A percentile compares a stretch with the other conserved stretches of the same genome.
These are phyloP conservation scores for Cryphonectria naterciae DNA, from an alignment of 2,329 filamentous ascomycete genomes.

Conservation along the genomic window DNA sequence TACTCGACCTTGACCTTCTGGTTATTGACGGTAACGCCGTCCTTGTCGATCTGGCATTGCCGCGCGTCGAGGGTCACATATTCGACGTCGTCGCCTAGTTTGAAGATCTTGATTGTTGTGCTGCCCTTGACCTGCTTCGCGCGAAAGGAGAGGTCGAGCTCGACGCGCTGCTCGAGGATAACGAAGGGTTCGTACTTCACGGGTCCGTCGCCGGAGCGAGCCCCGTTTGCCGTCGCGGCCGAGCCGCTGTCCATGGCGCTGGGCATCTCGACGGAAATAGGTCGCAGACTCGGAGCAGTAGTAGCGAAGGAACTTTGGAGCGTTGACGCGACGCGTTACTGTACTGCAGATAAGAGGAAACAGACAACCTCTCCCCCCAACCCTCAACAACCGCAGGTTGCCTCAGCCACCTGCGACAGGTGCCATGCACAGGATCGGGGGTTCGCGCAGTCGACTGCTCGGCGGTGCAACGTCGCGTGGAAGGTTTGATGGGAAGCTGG, in stretches of 20 bases:
- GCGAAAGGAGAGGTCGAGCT: slow-evolving; percentile 86
- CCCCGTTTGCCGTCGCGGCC: slow-evolving; percentile 24
- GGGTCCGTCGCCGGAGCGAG: slow-evolving; percentile 24
- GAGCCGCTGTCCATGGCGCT: slow-evolving; percentile 31
- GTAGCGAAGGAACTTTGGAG: too few relatives aligned
- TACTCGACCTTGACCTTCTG: slow-evolving; percentile 51
- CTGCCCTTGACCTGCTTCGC: slow-evolving; percentile 75
- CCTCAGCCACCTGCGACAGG: slow-evolving; percentile 19
- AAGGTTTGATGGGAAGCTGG: background rate
- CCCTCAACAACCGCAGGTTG: slow-evolving; percentile 23
- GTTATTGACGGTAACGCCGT: slow-evolving; percentile 57
- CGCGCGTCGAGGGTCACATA: slow-evolving; percentile 65
- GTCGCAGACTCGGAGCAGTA: background rate
- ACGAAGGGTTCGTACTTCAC: slow-evolving; percentile 44
- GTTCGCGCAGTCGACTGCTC: background rate
- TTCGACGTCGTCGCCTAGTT: slow-evolving; percentile 58
- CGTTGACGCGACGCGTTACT: background rate
- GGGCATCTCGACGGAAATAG: slow-evolving; percentile 33
- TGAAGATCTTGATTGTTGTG: slow-evolving; percentile 79
- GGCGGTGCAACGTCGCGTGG: slow-evolving; percentile 12
- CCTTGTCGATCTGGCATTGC: slow-evolving; percentile 61
- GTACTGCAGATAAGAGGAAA: background rate
- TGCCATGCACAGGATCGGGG: slow-evolving; percentile 25
- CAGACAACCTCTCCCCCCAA: slow-evolving; percentile 14
- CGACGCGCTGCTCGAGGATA: slow-evolving; percentile 83